Evolutionary conservation across 2,329 filamentous ascomycete species (phyloP).

Genomic region (Exophiala mesophila): DNA sequence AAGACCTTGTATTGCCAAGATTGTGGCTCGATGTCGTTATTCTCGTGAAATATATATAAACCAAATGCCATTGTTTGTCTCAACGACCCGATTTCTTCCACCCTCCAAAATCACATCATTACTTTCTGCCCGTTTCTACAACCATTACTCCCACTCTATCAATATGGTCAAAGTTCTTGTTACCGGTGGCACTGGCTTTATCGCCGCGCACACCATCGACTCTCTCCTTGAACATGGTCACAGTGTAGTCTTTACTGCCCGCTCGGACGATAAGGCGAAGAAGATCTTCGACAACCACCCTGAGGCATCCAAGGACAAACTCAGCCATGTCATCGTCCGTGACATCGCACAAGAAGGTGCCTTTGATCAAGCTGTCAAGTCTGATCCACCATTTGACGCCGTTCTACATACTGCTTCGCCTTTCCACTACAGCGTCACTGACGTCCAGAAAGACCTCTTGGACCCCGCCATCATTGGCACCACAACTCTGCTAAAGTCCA

Average conservation of each 20-base stretch:
- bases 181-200: conserved; percentile 57
- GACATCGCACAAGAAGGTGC: conserved; percentile 65
- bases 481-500: conserved; percentile 55
- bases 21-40: too few relatives aligned
- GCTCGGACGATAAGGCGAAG: conserved; percentile 56
- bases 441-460: conserved; percentile 55
- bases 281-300: conserved; percentile 53
- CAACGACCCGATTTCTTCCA: too few relatives aligned
- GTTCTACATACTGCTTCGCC: conserved; percentile 71
- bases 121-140: too few relatives aligned
- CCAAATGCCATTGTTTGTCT: too few relatives aligned
- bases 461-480: conserved; percentile 60
- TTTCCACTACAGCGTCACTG: conserved; percentile 67
- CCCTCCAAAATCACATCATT: too few relatives aligned
- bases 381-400: conserved; percentile 62
- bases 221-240: conserved; percentile 51
- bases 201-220: conserved; percentile 58
- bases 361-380: conserved; percentile 60
- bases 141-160: too few relatives aligned
- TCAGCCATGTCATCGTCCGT: conserved; percentile 62
- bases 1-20: too few relatives aligned
- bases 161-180: conserved; percentile 27
- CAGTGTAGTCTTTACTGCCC: conserved; percentile 57
- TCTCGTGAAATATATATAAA: too few relatives aligned
- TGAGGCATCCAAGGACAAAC: conserved; percentile 47